phyloP scores from a whole-genome alignment of 2,329 filamentous ascomycete genomes.

The Calonectria naviculata region DNA sequence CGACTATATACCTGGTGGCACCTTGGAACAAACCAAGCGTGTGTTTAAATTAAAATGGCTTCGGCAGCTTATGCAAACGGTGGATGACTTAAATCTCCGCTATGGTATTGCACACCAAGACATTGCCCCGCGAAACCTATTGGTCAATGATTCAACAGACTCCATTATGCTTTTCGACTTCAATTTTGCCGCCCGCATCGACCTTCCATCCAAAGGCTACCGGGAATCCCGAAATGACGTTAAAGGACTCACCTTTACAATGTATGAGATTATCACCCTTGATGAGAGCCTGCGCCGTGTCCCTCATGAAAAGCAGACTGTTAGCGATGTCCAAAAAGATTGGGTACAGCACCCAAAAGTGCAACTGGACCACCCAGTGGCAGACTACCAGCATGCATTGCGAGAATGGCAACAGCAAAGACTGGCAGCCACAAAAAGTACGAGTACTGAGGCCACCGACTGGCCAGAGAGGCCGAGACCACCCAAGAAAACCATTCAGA shows the following conservation, averaged over 20 bases:
- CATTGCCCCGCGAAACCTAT: constrained; percentile 50
- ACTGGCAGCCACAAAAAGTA: constrained; percentile 5
- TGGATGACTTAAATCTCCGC: constrained; percentile 48
- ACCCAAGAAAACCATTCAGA: constrained; percentile 1
- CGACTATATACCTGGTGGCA: constrained; percentile 44
- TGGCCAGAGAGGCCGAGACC: constrained; percentile 32
- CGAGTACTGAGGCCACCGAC: constrained; percentile 24
- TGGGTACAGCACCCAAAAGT: constrained; percentile 48
- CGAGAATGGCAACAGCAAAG: constrained; percentile 35
- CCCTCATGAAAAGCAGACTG: constrained; percentile 39
- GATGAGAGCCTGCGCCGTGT: constrained; percentile 37
- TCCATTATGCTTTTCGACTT: constrained; percentile 52
- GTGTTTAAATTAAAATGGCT: constrained; percentile 50
- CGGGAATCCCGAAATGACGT: constrained; percentile 43
- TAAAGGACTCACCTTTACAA: constrained; percentile 49
- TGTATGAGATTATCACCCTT: constrained; percentile 51
- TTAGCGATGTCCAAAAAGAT: constrained; percentile 25
- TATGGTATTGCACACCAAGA: constrained; percentile 52
- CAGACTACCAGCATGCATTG: constrained; percentile 37
- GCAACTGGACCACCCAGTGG: constrained; percentile 43
- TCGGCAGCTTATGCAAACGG: constrained; percentile 46
- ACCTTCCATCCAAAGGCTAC: constrained; percentile 17
- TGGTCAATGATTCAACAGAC: constrained; percentile 47
- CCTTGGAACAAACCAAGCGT: constrained; percentile 42
- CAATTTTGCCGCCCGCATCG: constrained; percentile 41